A percentile compares a stretch with the other conserved stretches of the same genome.
These are phyloP conservation scores for Brassica rapa DNA, from an alignment of 345 rosid species.

Conservation along the genomic window DNA sequence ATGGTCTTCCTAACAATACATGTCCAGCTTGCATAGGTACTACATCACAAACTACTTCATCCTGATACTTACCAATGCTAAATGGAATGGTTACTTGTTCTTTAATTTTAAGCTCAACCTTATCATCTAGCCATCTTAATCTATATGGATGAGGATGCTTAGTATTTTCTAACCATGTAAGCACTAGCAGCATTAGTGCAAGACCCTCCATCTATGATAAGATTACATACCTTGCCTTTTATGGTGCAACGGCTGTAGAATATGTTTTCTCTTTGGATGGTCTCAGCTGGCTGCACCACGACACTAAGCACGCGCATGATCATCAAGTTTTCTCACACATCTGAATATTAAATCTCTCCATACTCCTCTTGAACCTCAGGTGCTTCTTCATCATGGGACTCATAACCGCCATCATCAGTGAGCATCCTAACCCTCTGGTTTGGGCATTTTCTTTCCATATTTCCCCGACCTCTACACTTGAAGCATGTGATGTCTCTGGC, in stretches of 20 bases:
- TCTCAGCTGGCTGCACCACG: neutral
- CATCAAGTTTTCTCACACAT: neutral
- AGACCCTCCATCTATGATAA: neutral
- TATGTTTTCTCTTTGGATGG: neutral
- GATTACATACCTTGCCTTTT: neutral
- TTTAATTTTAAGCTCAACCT: too few species aligned
- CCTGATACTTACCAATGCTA: too few species aligned
- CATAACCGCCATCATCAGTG: neutral
- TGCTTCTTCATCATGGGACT: neutral
- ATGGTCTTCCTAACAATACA: too few species aligned
- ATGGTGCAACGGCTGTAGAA: neutral
- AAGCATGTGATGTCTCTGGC: neutral
- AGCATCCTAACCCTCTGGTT: too few species aligned
- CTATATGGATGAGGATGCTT: too few species aligned
- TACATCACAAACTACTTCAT: too few species aligned
- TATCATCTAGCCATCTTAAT: too few species aligned
- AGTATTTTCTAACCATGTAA: neutral
- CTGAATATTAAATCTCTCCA: neutral
- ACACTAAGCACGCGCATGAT: neutral
- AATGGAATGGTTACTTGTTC: too few species aligned
- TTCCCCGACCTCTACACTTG: neutral
- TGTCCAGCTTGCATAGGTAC: too few species aligned
- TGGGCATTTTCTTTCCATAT: too few species aligned
- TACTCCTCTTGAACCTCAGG: neutral
- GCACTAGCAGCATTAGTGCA: neutral